Percentiles rank a stretch among this genome's conserved stretches.
Evolutionary conservation across 116 monocot species (phyloP).

Genomic region (Posidonia oceanica): DNA sequence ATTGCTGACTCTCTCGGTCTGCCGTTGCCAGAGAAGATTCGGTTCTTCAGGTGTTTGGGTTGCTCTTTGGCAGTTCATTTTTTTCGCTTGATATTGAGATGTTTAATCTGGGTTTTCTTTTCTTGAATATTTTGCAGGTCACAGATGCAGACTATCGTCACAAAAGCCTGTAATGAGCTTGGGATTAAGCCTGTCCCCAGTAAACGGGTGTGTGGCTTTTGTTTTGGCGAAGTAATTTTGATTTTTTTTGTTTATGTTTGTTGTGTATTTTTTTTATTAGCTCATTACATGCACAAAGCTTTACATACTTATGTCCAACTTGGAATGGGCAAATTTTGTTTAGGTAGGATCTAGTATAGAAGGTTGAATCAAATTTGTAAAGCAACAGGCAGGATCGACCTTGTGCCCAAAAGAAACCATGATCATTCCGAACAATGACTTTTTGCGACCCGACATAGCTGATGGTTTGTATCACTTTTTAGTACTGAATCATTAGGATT

Average conservation of each 20-base stretch:
- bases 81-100: not conserved
- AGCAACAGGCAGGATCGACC: no score
- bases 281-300: no score
- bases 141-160: conserved; percentile 96
- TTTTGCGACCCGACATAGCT: no score
- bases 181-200: conserved; percentile 71
- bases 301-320: no score
- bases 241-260: not conserved
- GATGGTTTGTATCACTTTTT: no score
- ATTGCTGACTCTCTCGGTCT: conserved; percentile 29
- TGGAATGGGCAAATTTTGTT: no score
- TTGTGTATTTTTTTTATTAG: not conserved
- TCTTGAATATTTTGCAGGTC: conserved; percentile 29
- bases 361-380: no score
- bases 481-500: no score
- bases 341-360: no score
- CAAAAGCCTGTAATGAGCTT: conserved; percentile 80
- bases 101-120: not conserved
- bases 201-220: conserved; percentile 43
- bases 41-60: conserved; percentile 58
- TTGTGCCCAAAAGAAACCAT: no score
- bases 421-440: no score
- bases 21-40: conserved; percentile 73
- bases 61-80: not conserved
- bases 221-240: not conserved